These are phyloP conservation scores for Selaginella tamariscina DNA, from an alignment of 75 land plant genomes.

Conservation along the genomic window DNA sequence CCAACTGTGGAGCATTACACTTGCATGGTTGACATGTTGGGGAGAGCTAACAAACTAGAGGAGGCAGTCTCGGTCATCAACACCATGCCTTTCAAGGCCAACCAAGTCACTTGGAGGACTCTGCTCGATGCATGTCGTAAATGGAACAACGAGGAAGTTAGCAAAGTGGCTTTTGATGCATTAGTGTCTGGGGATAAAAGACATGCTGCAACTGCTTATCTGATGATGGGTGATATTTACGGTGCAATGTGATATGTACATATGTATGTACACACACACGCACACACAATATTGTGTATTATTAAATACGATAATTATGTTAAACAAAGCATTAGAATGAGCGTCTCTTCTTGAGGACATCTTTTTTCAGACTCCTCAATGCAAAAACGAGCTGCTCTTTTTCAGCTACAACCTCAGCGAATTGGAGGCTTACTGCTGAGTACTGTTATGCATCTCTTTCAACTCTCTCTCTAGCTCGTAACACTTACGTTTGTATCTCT, in stretches of 20 bases:
- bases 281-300: no score
- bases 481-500: not conserved
- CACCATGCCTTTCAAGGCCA: constrained; percentile 13
- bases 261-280: no score
- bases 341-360: no score
- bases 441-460: not conserved
- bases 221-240: constrained; percentile 2
- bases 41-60: no score
- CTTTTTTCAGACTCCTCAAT: not conserved
- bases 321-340: no score
- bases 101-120: constrained; percentile 2
- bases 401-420: not conserved
- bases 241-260: no score
- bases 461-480: not conserved
- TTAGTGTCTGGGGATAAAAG: not conserved
- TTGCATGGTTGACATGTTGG: no score
- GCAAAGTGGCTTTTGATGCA: not conserved
- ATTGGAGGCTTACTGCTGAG: not conserved
- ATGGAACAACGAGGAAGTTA: constrained; percentile 13
- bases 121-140: constrained; percentile 15
- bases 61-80: constrained; percentile 6
- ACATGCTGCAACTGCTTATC: constrained; percentile 9
- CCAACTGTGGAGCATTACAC: no score
- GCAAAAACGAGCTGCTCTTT: not conserved
- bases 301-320: no score